Evolutionary conservation across 2,329 filamentous ascomycete species (phyloP).

Genomic region (Cercospora citrullina): DNA sequence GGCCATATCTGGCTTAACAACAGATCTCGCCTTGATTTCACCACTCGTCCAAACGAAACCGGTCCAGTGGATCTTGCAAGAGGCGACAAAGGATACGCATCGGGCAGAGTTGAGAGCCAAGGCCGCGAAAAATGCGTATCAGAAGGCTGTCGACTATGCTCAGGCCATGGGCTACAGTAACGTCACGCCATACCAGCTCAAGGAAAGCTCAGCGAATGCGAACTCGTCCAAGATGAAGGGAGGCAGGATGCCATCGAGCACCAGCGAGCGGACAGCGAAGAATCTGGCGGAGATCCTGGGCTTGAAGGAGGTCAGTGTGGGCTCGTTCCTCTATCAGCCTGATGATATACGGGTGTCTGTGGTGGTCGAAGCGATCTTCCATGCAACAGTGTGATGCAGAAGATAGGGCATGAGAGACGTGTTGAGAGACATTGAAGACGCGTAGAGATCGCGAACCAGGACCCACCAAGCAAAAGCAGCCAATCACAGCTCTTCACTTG

Average conservation of each 20-base stretch:
- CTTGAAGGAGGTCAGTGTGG: conserved; percentile 11
- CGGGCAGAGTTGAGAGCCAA: conserved; percentile 8
- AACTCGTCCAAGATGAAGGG: conserved; percentile 7
- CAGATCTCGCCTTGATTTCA: background rate
- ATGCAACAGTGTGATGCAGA: background rate
- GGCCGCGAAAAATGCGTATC: conserved; percentile 14
- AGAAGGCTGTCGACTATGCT: conserved; percentile 20
- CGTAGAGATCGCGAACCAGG: background rate
- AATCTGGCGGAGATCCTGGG: conserved; percentile 14
- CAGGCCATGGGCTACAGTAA: conserved; percentile 13
- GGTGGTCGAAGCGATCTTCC: conserved; percentile 5
- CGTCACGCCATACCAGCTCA: conserved; percentile 4
- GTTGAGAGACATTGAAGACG: background rate
- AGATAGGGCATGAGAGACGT: background rate
- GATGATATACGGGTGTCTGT: conserved; percentile 14
- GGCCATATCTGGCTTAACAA: background rate
- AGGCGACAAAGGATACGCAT: conserved; percentile 15
- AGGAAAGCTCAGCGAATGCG: conserved; percentile 5
- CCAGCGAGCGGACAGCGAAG: conserved; percentile 1
- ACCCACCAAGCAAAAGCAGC: background rate
- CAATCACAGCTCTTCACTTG: conserved; percentile 6
- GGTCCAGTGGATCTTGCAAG: conserved; percentile 15
- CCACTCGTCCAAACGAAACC: conserved; percentile 8
- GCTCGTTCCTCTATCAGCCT: conserved; percentile 14
- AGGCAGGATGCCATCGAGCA: background rate